Conservation (phyloP, 106 monocot species). For the Agapanthus africanus region DNA sequence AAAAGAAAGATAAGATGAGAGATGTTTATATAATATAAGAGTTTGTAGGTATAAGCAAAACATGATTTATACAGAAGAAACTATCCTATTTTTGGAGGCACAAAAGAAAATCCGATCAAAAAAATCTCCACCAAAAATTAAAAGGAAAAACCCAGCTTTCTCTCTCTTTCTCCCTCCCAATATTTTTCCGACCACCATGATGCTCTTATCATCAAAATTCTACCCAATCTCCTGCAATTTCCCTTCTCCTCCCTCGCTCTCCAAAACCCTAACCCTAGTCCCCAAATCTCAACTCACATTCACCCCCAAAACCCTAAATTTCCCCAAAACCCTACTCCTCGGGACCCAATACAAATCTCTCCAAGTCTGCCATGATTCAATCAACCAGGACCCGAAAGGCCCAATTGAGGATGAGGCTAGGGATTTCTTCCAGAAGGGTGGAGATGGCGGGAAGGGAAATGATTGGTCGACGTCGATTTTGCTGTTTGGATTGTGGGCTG, state of each 20-base stretch:
- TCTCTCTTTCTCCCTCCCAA: background rate
- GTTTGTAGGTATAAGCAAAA: too few species aligned
- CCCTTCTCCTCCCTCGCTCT: background rate
- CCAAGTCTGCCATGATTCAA: slow-evolving; percentile 12
- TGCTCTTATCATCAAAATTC: slow-evolving; percentile 11
- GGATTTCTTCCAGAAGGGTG: background rate
- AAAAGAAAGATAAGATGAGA: too few species aligned
- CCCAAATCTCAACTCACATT: background rate
- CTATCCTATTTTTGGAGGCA: too few species aligned
- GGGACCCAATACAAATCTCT: background rate
- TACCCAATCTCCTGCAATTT: slow-evolving; percentile 13
- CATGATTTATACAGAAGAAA: too few species aligned
- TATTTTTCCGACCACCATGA: background rate
- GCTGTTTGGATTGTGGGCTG: slow-evolving; percentile 85
- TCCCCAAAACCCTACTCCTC: background rate
- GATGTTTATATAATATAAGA: too few species aligned
- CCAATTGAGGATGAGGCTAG: background rate
- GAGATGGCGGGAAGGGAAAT: slow-evolving; percentile 17
- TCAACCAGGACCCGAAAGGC: background rate
- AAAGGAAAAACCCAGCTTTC: too few species aligned
- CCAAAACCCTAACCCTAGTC: slow-evolving; percentile 1
- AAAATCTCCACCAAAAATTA: background rate
- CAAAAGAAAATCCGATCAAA: too few species aligned
- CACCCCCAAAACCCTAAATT: background rate
- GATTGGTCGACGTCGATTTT: slow-evolving; percentile 80